Conservation (phyloP, 495 filamentous ascomycete genomes). For the Hypoxylon fragiforme region DNA sequence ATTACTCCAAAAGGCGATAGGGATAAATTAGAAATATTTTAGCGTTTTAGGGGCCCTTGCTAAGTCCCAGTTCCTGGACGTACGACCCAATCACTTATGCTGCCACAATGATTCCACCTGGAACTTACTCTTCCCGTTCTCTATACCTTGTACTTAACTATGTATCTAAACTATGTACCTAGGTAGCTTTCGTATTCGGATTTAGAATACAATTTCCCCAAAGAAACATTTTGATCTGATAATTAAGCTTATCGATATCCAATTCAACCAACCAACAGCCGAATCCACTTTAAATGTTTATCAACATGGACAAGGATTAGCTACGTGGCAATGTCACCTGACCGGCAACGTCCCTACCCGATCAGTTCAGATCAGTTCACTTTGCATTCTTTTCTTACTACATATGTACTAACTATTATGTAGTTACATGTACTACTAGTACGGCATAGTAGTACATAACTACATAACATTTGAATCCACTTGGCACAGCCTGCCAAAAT, state of each 20-base stretch:
- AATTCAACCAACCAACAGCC: too few species aligned
- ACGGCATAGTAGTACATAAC: too few species aligned
- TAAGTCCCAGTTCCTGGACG: neutral
- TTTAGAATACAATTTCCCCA: slow-evolving; percentile 5
- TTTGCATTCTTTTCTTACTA: too few species aligned
- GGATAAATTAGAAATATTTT: slow-evolving; percentile 32
- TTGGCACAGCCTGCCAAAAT: too few species aligned
- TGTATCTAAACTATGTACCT: neutral
- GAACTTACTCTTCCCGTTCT: slow-evolving; percentile 36
- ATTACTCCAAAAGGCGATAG: slow-evolving; percentile 31
- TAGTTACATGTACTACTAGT: too few species aligned
- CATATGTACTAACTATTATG: too few species aligned
- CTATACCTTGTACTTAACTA: too few species aligned
- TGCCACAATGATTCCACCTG: slow-evolving; percentile 41
- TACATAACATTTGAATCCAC: too few species aligned
- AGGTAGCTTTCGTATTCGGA: slow-evolving; percentile 33
- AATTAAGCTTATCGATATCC: neutral
- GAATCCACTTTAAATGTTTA: neutral
- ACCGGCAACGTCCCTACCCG: slow-evolving; percentile 7
- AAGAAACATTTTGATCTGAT: neutral
- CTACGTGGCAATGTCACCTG: slow-evolving; percentile 22
- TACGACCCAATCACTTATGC: slow-evolving; percentile 39
- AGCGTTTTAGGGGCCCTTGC: slow-evolving; percentile 13
- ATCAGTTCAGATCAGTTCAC: neutral
- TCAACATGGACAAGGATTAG: too few species aligned